Conservation (phyloP, 805 yeast genomes). For the Lachancea quebecensis region DNA sequence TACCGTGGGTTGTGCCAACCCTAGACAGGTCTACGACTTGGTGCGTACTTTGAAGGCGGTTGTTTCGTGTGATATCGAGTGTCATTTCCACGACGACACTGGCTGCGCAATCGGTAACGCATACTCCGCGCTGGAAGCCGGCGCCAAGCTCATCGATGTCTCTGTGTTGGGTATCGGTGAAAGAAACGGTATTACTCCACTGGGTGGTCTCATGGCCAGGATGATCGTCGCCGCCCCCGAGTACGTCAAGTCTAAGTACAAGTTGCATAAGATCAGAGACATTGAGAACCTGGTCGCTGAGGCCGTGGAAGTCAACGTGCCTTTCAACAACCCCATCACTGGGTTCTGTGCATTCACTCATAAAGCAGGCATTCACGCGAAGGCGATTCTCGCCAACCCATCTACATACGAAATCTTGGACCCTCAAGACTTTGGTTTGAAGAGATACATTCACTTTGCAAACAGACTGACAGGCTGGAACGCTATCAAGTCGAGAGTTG, state of each 20-base stretch:
- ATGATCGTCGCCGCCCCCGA: constrained; percentile 98
- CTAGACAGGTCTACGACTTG: constrained; percentile 95
- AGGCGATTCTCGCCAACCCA: constrained; percentile 97
- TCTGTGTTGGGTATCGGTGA: constrained; percentile 98
- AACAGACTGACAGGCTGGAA: constrained; percentile 98
- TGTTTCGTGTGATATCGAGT: constrained; percentile 94
- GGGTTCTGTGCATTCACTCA: constrained; percentile 99
- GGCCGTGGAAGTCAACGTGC: constrained; percentile 93
- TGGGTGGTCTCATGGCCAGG: constrained; percentile 98
- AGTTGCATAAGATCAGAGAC: constrained; percentile 91
- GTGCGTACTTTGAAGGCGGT: constrained; percentile 89
- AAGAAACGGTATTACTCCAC: constrained; percentile 95
- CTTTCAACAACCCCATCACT: constrained; percentile 97
- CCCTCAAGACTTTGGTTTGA: constrained; percentile 92
- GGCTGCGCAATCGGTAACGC: constrained; percentile 99
- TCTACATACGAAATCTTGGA: constrained; percentile 94
- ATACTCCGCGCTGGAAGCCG: constrained; percentile 95
- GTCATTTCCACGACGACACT: constrained; percentile 98
- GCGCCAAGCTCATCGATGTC: constrained; percentile 90
- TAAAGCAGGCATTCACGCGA: constrained; percentile 99
- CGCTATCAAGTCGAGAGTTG: constrained; percentile 96
- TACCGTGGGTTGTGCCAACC: constrained; percentile 98
- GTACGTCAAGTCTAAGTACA: constrained; percentile 88
- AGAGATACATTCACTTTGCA: constrained; percentile 95
- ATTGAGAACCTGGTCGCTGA: constrained; percentile 94